Percentiles rank a stretch among this genome's conserved stretches.
Conservation (phyloP, 306 rosid species). For the Cyclanthera cordifolia region DNA sequence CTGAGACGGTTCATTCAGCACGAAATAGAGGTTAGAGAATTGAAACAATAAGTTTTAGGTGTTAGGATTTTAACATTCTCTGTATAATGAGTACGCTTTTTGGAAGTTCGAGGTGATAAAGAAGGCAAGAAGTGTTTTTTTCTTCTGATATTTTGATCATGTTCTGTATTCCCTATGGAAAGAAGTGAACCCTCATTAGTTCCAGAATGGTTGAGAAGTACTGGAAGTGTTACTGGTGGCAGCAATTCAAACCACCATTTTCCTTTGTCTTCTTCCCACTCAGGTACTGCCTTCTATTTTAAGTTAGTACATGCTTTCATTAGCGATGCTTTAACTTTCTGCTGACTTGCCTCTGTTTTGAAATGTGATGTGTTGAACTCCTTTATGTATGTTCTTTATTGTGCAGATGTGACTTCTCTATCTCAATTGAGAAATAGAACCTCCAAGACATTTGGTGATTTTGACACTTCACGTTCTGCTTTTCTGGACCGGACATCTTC, state of each 20-base stretch:
- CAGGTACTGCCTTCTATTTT: slow-evolving; percentile 34
- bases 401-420: slow-evolving; percentile 47
- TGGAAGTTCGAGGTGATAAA: slow-evolving; percentile 28
- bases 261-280: slow-evolving; percentile 48
- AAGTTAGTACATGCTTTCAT: background rate
- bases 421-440: slow-evolving; percentile 50
- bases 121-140: slow-evolving; percentile 32
- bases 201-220: slow-evolving; percentile 96
- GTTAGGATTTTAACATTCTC: background rate
- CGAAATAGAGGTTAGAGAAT: background rate
- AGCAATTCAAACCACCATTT: slow-evolving; percentile 84
- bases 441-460: slow-evolving; percentile 47
- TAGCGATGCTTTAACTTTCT: background rate
- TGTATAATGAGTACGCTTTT: background rate
- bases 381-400: slow-evolving; percentile 12
- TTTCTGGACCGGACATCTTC: slow-evolving; percentile 74
- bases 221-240: slow-evolving; percentile 77
- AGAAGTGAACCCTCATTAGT: slow-evolving; percentile 97
- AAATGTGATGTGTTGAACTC: background rate
- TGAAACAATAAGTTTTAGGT: background rate
- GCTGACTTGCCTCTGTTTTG: background rate
- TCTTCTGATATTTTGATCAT: slow-evolving; percentile 42
- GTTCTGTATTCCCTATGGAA: slow-evolving; percentile 91
- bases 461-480: slow-evolving; percentile 64
- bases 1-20: background rate